Conservation (phyloP, 2,329 filamentous ascomycete genomes). For the Arthroderma sp. region DNA sequence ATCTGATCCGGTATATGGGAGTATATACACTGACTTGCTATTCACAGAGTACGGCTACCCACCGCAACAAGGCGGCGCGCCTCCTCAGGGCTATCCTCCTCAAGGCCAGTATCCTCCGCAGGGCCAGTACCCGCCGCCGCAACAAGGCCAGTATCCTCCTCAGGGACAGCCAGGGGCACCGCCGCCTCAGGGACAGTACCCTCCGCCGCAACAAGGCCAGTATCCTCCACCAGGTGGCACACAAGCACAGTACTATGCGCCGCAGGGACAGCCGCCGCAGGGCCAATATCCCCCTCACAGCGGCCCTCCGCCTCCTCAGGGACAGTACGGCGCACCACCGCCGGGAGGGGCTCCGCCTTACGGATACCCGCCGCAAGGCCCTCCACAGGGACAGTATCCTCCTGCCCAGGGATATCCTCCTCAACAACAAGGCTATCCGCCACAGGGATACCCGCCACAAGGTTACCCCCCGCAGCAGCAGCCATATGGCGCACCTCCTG, state of each 20-base stretch:
- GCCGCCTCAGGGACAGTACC: not conserved
- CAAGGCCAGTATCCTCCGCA: constrained; percentile 12
- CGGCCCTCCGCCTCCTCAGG: constrained; percentile 1
- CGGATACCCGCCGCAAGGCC: constrained; percentile 11
- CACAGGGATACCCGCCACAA: constrained; percentile 9
- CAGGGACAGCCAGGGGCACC: constrained; percentile 6
- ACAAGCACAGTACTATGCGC: constrained; percentile 7
- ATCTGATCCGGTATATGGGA: not conserved
- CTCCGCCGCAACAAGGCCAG: constrained; percentile 11
- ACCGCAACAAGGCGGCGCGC: constrained; percentile 2
- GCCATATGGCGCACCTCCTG: constrained; percentile 10
- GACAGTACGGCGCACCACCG: constrained; percentile 9
- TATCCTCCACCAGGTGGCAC: constrained; percentile 8
- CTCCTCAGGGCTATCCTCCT: constrained; percentile 8
- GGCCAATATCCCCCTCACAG: constrained; percentile 10
- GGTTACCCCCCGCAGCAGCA: constrained; percentile 5
- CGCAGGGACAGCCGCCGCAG: constrained; percentile 6
- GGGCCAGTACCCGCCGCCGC: constrained; percentile 5
- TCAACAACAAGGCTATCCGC: constrained; percentile 11
- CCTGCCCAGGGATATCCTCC: constrained; percentile 5
- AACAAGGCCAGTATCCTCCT: constrained; percentile 5
- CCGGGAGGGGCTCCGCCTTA: constrained; percentile 7
- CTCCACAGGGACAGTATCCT: constrained; percentile 11
- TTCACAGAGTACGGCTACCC: not conserved
- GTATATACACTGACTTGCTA: not conserved